Conservation (phyloP, 345 rosid genomes). For the Triadica sebifera region DNA sequence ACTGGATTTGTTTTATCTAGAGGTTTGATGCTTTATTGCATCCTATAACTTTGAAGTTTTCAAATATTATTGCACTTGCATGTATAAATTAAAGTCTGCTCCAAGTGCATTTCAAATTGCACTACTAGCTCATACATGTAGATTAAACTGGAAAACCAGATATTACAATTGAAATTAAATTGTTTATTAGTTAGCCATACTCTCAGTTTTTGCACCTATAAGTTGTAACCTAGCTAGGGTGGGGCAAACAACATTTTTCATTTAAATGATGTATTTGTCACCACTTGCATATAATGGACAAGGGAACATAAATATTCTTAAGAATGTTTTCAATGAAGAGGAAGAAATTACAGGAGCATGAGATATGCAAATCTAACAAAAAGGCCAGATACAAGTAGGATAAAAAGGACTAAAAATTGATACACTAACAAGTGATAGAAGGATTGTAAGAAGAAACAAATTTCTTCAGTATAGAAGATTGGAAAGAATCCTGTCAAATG, state of each 20-base stretch:
- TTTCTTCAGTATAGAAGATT: too few relatives aligned
- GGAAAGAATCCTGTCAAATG: too few relatives aligned
- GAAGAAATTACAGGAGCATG: conserved; percentile 18
- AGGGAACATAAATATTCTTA: too few relatives aligned
- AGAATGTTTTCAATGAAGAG: conserved; percentile 10
- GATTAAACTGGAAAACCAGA: neutral
- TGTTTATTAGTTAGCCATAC: too few relatives aligned
- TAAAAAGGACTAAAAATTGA: conserved; percentile 15
- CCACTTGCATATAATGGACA: too few relatives aligned
- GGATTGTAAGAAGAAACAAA: conserved; percentile 21
- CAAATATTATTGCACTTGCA: neutral
- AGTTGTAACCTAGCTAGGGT: too few relatives aligned
- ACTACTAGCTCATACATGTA: conserved; percentile 1
- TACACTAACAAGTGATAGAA: conserved; percentile 18
- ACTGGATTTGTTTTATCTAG: neutral
- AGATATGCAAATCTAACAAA: conserved; percentile 17
- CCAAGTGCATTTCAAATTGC: conserved; percentile 12
- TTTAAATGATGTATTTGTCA: too few relatives aligned
- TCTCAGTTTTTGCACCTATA: too few relatives aligned
- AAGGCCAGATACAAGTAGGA: conserved; percentile 9
- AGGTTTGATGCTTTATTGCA: conserved; percentile 7
- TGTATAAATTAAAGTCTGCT: neutral
- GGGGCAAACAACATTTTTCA: too few relatives aligned
- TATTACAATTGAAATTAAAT: too few relatives aligned
- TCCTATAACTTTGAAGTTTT: neutral